These are phyloP conservation scores for Nectriaceae sp. DNA, from an alignment of 2,329 filamentous ascomycete species.

Conservation along the genomic window DNA sequence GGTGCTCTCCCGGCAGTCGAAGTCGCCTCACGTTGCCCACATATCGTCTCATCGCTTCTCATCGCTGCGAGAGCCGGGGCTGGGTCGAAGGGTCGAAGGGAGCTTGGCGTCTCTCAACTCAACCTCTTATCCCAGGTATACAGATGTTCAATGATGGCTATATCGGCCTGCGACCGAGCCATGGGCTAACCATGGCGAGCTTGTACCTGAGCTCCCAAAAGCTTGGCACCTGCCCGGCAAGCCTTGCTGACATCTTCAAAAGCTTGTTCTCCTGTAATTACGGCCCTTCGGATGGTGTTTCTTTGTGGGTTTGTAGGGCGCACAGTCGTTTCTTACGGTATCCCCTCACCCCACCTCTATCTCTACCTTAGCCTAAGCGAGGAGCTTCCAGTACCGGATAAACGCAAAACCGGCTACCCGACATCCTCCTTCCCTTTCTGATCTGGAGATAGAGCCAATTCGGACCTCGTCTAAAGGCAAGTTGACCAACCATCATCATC, in stretches of 20 bases:
- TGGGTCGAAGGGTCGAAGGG: too few species aligned
- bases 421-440: background rate
- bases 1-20: constrained; percentile 1
- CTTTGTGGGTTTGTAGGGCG: background rate
- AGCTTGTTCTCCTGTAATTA: background rate
- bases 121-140: too few species aligned
- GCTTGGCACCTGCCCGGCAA: background rate
- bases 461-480: background rate
- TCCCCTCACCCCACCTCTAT: background rate
- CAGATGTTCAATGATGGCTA: background rate
- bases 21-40: background rate
- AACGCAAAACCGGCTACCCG: background rate
- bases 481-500: background rate
- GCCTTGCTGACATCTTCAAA: background rate
- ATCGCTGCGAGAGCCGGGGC: too few species aligned
- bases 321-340: background rate
- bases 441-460: background rate
- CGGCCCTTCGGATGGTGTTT: background rate
- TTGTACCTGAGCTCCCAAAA: background rate
- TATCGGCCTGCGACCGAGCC: too few species aligned
- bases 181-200: too few species aligned
- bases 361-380: background rate
- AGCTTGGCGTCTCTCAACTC: constrained; percentile 1
- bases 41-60: background rate
- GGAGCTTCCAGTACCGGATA: background rate